Percentiles rank a stretch among this genome's conserved stretches.
Conservation (phyloP, 2,329 filamentous ascomycete genomes). For the Ambrosiella cleistominuta region DNA sequence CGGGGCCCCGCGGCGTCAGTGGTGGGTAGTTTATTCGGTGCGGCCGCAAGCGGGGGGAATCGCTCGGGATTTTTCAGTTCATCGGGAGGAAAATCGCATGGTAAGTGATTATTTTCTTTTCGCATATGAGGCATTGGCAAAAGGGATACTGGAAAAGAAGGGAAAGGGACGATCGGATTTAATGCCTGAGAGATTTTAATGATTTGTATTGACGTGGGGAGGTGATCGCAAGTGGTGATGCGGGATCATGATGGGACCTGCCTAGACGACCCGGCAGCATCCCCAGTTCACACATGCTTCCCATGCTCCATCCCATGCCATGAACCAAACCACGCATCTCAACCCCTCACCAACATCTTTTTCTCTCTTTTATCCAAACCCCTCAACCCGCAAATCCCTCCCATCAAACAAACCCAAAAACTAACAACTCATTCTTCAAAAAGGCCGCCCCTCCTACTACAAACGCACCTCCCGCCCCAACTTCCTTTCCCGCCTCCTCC, state of each 20-base stretch:
- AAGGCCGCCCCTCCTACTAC: slow-evolving; percentile 47
- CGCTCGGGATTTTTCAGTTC: not conserved
- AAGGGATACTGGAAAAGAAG: not conserved
- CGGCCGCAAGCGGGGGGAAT: slow-evolving; percentile 21
- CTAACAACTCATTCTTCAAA: not conserved
- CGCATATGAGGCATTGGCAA: not conserved
- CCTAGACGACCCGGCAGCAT: no score
- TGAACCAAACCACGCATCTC: not conserved
- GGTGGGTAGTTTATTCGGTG: slow-evolving; percentile 22
- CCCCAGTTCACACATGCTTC: no score
- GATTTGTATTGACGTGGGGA: no score
- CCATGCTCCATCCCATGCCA: not conserved
- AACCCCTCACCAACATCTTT: not conserved
- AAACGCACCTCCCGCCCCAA: slow-evolving; percentile 66
- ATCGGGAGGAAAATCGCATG: not conserved
- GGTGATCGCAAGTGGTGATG: no score
- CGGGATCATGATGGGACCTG: no score
- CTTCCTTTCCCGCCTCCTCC: slow-evolving; percentile 57
- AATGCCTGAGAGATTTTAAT: no score
- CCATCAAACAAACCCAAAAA: not conserved
- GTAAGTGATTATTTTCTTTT: not conserved
- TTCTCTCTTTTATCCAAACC: not conserved
- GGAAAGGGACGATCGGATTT: not conserved
- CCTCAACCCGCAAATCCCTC: not conserved
- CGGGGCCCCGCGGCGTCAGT: slow-evolving; percentile 7